Base-by-base conservation (phyloP, 352 stramenopile species). In the Pythium coloratum region DNA sequence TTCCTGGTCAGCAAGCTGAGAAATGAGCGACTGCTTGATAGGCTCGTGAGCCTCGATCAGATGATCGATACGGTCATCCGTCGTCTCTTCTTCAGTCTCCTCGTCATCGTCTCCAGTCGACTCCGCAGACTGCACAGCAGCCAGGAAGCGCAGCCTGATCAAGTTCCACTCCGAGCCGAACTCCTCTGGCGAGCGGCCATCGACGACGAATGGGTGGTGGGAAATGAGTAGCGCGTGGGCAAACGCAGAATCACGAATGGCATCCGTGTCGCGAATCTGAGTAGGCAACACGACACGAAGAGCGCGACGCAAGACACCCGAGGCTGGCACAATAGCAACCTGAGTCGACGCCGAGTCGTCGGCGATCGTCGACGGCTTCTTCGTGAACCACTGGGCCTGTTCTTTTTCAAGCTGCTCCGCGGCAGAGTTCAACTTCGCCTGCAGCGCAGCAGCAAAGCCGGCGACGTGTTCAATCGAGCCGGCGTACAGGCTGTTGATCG, bases 161-260 rank as follows among this genome's bases (percentile, higher is more conserved):
- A 61, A 73, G 18, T 80, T 75, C 88, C 88, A 96, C 64, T 96
- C 88, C 26, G 72, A 67, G 7, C 64, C 62, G 69, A 94, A 94
- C 2, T 63, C 61, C 8, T 68, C 62, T 6, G 76, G 71, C 44
- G 81, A 81, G 66, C 66, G 77, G 53, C 86, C 86, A 50, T 80
- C 72, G 42, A 95, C 80, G 7, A 96, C 67, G 49, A 86, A 88
- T 34, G 88, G 85, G 44, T 95, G 84, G 69, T 96, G 88, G 5
- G 85, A 68, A 6, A 92, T 62, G 20, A 92, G 67, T 44, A 92
- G 55, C 26, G 80, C 72, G 0, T 56, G 69, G 12, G 85, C 63
- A 54, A 96, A 90, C 2, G 90, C 76, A 0, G 62, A 42, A 4
- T 76, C 73, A 14, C 79, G 83, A 8, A 82, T 70, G 14, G 71